Base-by-base conservation (phyloP, 2,329 filamentous ascomycete species). In the Penicillium sp. region DNA sequence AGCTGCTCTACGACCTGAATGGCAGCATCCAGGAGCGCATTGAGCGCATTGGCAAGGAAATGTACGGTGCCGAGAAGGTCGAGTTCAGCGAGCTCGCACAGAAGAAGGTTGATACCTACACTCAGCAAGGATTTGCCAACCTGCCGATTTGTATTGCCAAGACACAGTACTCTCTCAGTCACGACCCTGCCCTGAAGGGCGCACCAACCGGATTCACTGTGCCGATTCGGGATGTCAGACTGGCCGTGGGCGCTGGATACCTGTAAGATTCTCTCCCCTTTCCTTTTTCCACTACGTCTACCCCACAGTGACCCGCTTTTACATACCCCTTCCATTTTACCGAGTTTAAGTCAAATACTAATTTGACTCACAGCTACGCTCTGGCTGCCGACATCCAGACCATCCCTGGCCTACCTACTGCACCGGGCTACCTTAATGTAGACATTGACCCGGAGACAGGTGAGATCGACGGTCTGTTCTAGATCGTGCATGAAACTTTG, bases 331-430 rank as follows among this genome's bases (percentile, higher is more conserved):
- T 26, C 4, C 11, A 11, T 21, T 47, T 14, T 39, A 10, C 45
- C 26, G 21, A 16, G 27, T 9, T 21, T 50, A 8, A 54, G 35
- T 42, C 62, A 65, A 58, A 60, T 39, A 21, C 37, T 7, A 46
- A 50, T 37, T 54, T 47, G n/a, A 42, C 8, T 27, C 25, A 37
- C 64, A 90, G 89, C 53, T 97, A 96, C 68, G 95, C 95, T 7
- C 84, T 98, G 60, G 95, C 95, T 53, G 95, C 95, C 14, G 95
- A 99, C 72, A 98, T 99, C 65, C 95, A 98, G 81, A 99, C 95
- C 1, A 99, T 99, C 63, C 95, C 95, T 14, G 95, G 95, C 60
- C 81, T 99, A 63, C 93, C 93, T 10, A 98, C 95, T 9, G 93
- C 93, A 21, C 95, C 93, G 9, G 95, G 95, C 11, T 98, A 98